These are phyloP conservation scores for Escovopsis sp. DNA, from an alignment of 2,329 filamentous ascomycete genomes.

Conservation along the genomic window DNA sequence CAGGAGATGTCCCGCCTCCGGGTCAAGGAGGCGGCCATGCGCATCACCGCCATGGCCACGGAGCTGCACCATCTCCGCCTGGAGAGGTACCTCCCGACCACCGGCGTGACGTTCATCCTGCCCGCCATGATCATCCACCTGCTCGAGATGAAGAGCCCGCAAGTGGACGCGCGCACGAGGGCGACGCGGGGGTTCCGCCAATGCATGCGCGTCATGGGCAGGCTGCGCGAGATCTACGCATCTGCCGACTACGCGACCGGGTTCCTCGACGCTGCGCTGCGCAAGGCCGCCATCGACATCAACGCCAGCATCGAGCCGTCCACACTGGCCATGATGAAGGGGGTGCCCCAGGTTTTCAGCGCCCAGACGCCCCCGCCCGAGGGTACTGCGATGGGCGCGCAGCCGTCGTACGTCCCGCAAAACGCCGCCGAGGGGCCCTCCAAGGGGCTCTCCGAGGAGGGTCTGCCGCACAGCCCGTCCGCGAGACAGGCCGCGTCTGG, in stretches of 20 bases:
- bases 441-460: conserved; percentile 9
- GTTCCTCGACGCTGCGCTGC: conserved; percentile 83
- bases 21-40: conserved; percentile 68
- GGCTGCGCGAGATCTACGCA: conserved; percentile 75
- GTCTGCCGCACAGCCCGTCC: no score
- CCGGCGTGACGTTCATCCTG: conserved; percentile 78
- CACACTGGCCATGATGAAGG: conserved; percentile 21
- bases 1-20: conserved; percentile 72
- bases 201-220: conserved; percentile 85
- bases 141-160: conserved; percentile 76
- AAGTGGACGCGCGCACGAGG: conserved; percentile 53
- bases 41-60: conserved; percentile 73
- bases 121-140: conserved; percentile 91
- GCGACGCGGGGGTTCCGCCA: conserved; percentile 73
- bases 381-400: conserved; percentile 26
- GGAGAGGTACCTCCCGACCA: conserved; percentile 71
- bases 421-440: conserved; percentile 9
- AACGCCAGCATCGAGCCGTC: conserved; percentile 23
- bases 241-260: conserved; percentile 93
- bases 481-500: no score
- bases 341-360: conserved; percentile 22
- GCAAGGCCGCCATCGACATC: conserved; percentile 69
- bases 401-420: conserved; percentile 8
- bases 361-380: conserved; percentile 39
- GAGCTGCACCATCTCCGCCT: conserved; percentile 59